Evolutionary conservation across 2,329 filamentous ascomycete genomes (phyloP).

Genomic region (Fusarium agapanthi): DNA sequence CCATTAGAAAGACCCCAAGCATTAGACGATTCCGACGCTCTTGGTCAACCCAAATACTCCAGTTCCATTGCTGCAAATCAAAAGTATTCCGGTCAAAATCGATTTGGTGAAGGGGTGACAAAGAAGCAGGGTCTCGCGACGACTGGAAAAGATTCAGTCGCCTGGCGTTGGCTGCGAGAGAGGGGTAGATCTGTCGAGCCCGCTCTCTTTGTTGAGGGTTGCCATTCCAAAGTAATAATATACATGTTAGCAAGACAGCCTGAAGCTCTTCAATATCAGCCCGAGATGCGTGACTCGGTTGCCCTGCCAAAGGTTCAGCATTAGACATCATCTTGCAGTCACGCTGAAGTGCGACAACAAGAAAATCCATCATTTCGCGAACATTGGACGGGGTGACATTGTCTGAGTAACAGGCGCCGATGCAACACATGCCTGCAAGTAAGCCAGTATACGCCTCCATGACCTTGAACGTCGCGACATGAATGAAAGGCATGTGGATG

Average conservation of each 20-base stretch:
- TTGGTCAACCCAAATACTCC: constrained; percentile 74
- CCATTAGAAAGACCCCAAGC: constrained; percentile 71
- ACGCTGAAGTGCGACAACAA: constrained; percentile 66
- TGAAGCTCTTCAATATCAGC: constrained; percentile 72
- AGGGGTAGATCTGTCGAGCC: constrained; percentile 66
- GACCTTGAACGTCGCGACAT: constrained; percentile 76
- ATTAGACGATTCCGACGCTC: constrained; percentile 73
- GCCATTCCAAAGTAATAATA: constrained; percentile 75
- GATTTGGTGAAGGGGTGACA: constrained; percentile 69
- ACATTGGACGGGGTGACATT: constrained; percentile 67
- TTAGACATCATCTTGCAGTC: constrained; percentile 59
- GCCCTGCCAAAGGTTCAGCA: constrained; percentile 29
- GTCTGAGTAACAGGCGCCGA: constrained; percentile 79
- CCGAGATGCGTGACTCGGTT: constrained; percentile 42
- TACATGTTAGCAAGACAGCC: constrained; percentile 69
- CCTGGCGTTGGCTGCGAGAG: constrained; percentile 65
- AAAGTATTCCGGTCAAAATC: constrained; percentile 57
- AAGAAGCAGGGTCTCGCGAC: constrained; percentile 57
- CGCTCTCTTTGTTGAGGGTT: constrained; percentile 70
- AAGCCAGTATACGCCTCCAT: constrained; percentile 72
- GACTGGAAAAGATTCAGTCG: constrained; percentile 65
- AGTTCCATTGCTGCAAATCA: constrained; percentile 66
- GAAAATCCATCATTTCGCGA: constrained; percentile 72
- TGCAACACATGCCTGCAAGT: constrained; percentile 74
- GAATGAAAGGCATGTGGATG: constrained; percentile 76